Base-by-base conservation (phyloP, 2,329 filamentous ascomycete genomes). In the Grosmannia huntii region DNA sequence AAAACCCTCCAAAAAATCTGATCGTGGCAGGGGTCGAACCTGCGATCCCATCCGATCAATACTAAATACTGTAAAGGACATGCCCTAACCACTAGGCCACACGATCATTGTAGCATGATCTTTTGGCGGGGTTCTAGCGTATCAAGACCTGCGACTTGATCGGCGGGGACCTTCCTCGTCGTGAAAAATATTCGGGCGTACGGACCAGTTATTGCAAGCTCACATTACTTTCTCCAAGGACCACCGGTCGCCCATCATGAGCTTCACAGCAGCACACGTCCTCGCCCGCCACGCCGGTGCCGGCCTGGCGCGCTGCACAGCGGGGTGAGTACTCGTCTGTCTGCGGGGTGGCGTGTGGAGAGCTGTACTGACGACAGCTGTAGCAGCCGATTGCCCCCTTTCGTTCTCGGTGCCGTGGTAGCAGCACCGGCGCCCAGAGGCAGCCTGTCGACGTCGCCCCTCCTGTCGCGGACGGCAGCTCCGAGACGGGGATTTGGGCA, bases 11-110 rank as follows among this genome's bases (percentile, higher is more conserved):
- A 25, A 51, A 55, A 60, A 38, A 54, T 44, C 19, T 64, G 64
- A 64, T 62, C 64, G 62, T 64, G 61, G 64, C 64, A 65, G 64
- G 64, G 64, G 57, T 65, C 64, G 64, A 65, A 65, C 64, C 64
- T 65, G 64, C 64, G 64, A 65, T 64, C 61, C 62, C 61, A 60
- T 64, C 63, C 64, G 64, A 62, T 62, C 60, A 62, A 49, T 53
- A 46, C 23, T 36, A 6, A 25, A n/a, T 27, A 62, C 59, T 65
- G 64, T 65, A 65, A 65, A 65, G 64, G 63, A 63, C 59, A 63
- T 62, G 63, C 60, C 63, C 60, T 65, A 64, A 65, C 64, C 64
- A 64, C 64, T 65, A 65, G 63, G 62, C 63, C 62, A 64, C 60
- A 64, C 63, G 63, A 61, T 62, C 63, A 58, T 28, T 59, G 31